Evolutionary conservation across 805 yeast genomes (phyloP).

Genomic region (Sporopachydermia lactativora): DNA sequence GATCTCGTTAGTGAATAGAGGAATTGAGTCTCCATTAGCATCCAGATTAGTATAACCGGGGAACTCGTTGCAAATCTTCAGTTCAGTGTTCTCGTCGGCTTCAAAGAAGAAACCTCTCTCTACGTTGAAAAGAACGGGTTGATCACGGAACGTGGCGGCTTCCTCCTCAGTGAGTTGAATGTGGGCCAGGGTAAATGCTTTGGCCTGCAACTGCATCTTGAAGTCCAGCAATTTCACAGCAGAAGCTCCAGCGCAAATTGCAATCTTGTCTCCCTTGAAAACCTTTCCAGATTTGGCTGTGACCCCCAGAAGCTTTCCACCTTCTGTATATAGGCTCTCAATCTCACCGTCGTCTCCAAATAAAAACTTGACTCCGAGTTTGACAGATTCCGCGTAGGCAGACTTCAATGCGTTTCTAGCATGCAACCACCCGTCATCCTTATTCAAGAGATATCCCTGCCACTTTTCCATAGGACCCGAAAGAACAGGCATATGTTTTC

Average conservation of each 20-base stretch:
- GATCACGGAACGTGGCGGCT: conserved; percentile 8
- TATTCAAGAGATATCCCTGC: conserved; percentile 20
- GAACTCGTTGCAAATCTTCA: conserved; percentile 15
- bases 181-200: conserved; percentile 14
- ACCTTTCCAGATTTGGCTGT: conserved; percentile 15
- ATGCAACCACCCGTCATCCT: conserved; percentile 28
- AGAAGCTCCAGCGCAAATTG: conserved; percentile 25
- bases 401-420: conserved; percentile 25
- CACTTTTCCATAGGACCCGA: conserved; percentile 9
- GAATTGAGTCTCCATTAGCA: conserved; percentile 5
- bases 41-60: conserved; percentile 14
- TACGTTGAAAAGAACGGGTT: conserved; percentile 12
- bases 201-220: conserved; percentile 10
- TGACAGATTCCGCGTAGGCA: conserved; percentile 18
- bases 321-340: conserved; percentile 5
- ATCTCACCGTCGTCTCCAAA: conserved; percentile 22
- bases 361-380: conserved; percentile 21
- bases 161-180: conserved; percentile 12
- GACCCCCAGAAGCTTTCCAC: conserved; percentile 11
- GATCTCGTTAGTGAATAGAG: conserved; percentile 9
- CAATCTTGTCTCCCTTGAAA: conserved; percentile 21
- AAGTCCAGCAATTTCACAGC: conserved; percentile 21
- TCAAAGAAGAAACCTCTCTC: conserved; percentile 16
- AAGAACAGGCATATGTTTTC: conserved; percentile 4
- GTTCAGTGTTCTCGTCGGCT: conserved; percentile 11